These are phyloP conservation scores for Tolypocladium ovalisporum DNA, from an alignment of 2,329 filamentous ascomycete genomes.

Conservation along the genomic window DNA sequence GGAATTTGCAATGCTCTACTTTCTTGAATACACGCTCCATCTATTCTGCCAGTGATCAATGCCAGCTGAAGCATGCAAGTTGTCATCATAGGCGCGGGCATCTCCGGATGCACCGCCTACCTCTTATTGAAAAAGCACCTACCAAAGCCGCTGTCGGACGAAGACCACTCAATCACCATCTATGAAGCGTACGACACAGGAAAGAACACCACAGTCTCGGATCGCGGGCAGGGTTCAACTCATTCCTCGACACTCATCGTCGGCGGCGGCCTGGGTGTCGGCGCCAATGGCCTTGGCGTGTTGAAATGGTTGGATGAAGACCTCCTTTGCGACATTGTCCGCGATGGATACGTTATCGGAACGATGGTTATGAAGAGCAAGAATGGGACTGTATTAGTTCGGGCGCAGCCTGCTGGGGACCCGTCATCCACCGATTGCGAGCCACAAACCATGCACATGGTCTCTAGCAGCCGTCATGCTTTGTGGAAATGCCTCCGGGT, in stretches of 20 bases:
- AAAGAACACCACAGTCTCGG: conserved; percentile 6
- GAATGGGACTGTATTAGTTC: conserved; percentile 9
- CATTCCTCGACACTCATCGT: conserved; percentile 13
- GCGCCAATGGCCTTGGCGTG: conserved; percentile 13
- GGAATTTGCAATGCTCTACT: neutral
- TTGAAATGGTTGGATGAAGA: conserved; percentile 11
- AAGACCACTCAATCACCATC: conserved; percentile 10
- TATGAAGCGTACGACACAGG: conserved; percentile 13
- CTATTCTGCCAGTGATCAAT: neutral
- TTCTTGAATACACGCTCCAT: neutral
- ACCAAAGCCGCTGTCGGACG: neutral
- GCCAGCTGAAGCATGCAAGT: conserved; percentile 9
- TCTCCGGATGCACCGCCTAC: conserved; percentile 13
- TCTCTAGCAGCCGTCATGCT: conserved; percentile 12
- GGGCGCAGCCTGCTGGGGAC: conserved; percentile 6
- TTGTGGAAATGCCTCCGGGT: conserved; percentile 12
- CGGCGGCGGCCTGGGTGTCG: conserved; percentile 12
- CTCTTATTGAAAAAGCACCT: conserved; percentile 13
- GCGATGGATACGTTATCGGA: conserved; percentile 10
- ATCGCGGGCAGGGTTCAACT: conserved; percentile 9
- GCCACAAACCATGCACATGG: conserved; percentile 7
- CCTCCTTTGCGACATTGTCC: conserved; percentile 11
- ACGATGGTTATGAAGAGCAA: conserved; percentile 13
- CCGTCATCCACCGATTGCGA: neutral
- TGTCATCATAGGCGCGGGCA: conserved; percentile 14